Evolutionary conservation across 2,329 filamentous ascomycete genomes (phyloP).

Genomic region (Colletotrichum theobromicola): DNA sequence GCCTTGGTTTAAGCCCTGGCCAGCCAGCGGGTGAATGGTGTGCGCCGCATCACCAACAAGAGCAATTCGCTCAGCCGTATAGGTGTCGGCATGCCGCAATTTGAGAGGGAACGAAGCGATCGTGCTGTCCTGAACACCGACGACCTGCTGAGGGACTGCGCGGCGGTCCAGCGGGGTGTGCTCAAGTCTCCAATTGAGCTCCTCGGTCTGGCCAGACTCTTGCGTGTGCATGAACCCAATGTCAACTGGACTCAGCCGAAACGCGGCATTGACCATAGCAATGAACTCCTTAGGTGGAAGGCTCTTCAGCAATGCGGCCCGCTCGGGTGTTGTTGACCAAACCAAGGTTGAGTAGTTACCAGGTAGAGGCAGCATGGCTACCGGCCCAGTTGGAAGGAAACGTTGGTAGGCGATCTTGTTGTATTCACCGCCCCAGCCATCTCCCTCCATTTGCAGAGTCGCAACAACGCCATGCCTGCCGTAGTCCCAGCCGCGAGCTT

Average conservation of each 20-base stretch:
- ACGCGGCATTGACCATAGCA: slow-evolving; percentile 91
- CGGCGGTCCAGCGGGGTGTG: slow-evolving; percentile 65
- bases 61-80: slow-evolving; percentile 87
- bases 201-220: slow-evolving; percentile 65
- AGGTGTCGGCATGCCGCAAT: slow-evolving; percentile 92
- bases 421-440: slow-evolving; percentile 57
- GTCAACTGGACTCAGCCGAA: slow-evolving; percentile 81
- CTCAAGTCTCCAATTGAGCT: slow-evolving; percentile 81
- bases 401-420: slow-evolving; percentile 88
- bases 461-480: slow-evolving; percentile 89
- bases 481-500: slow-evolving; percentile 92
- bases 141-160: slow-evolving; percentile 68
- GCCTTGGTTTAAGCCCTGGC: slow-evolving; percentile 93
- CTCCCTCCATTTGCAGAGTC: slow-evolving; percentile 75
- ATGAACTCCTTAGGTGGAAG: slow-evolving; percentile 76
- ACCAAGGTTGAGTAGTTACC: slow-evolving; percentile 85
- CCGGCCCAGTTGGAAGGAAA: slow-evolving; percentile 89
- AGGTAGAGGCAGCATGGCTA: slow-evolving; percentile 90
- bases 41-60: slow-evolving; percentile 95
- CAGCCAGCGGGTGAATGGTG: slow-evolving; percentile 91
- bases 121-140: slow-evolving; percentile 76
- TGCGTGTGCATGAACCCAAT: slow-evolving; percentile 81
- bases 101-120: slow-evolving; percentile 91
- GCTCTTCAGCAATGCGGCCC: slow-evolving; percentile 80
- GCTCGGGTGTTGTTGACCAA: slow-evolving; percentile 88